Conservation (phyloP, 441 rosid species). For the Erysimum cheiri region DNA sequence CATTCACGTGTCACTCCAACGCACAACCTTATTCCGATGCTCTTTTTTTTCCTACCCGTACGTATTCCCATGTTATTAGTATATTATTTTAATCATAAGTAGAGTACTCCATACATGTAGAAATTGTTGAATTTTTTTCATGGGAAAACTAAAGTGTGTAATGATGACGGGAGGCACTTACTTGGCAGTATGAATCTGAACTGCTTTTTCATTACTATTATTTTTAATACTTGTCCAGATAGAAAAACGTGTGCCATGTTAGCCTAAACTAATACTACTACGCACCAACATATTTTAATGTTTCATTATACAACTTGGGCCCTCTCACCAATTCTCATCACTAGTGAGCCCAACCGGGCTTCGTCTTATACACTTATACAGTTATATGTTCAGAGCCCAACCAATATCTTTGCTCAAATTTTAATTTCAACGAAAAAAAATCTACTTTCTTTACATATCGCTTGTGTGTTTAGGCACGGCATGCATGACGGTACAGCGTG, state of each 20-base stretch:
- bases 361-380: neutral
- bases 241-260: slow-evolving; percentile 30
- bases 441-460: neutral
- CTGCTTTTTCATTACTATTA: neutral
- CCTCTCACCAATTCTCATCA: neutral
- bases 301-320: neutral
- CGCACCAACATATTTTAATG: neutral
- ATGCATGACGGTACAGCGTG: neutral
- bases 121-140: neutral
- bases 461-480: slow-evolving; percentile 4
- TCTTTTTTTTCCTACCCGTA: neutral
- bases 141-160: neutral
- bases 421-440: neutral
- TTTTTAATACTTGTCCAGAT: slow-evolving; percentile 3
- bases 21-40: slow-evolving; percentile 24
- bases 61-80: neutral
- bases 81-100: neutral
- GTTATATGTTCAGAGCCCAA: neutral
- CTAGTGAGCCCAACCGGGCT: neutral
- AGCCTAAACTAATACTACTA: slow-evolving; percentile 17
- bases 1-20: slow-evolving; percentile 37
- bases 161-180: slow-evolving; percentile 24
- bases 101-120: neutral
- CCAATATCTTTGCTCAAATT: neutral
- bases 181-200: slow-evolving; percentile 16